Evolutionary conservation across 345 rosid genomes (phyloP).

Genomic region (Eucalyptus viminalis): DNA sequence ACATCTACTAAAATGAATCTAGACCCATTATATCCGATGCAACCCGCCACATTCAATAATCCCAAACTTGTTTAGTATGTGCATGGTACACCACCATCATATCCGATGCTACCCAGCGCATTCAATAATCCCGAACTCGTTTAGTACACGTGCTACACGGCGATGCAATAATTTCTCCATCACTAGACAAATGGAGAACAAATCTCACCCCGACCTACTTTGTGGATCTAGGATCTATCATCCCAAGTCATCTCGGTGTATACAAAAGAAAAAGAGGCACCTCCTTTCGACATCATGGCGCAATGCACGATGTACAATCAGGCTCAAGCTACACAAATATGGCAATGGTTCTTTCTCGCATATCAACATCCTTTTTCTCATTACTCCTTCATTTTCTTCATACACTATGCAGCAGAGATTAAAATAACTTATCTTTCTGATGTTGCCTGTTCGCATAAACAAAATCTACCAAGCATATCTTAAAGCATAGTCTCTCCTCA

Average conservation of each 20-base stretch:
- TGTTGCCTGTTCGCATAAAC: not conserved
- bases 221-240: not conserved
- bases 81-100: not conserved
- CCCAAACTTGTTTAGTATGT: not conserved
- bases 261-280: not conserved
- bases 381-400: not conserved
- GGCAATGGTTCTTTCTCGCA: not conserved
- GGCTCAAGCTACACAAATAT: not conserved
- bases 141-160: accelerated
- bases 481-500: not conserved
- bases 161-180: not conserved
- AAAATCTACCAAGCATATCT: not conserved
- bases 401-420: not conserved
- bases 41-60: not conserved
- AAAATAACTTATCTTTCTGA: not conserved
- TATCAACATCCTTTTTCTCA: not conserved
- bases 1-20: not conserved
- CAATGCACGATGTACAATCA: not conserved
- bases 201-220: not conserved
- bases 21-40: not conserved
- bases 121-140: not conserved
- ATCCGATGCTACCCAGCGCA: not conserved
- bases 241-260: not conserved
- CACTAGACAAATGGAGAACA: not conserved
- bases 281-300: not conserved